A percentile compares a stretch with the other conserved stretches of the same genome.
Evolutionary conservation across 2,329 filamentous ascomycete species (phyloP).

Genomic region (Ceratocystis cubensis): DNA sequence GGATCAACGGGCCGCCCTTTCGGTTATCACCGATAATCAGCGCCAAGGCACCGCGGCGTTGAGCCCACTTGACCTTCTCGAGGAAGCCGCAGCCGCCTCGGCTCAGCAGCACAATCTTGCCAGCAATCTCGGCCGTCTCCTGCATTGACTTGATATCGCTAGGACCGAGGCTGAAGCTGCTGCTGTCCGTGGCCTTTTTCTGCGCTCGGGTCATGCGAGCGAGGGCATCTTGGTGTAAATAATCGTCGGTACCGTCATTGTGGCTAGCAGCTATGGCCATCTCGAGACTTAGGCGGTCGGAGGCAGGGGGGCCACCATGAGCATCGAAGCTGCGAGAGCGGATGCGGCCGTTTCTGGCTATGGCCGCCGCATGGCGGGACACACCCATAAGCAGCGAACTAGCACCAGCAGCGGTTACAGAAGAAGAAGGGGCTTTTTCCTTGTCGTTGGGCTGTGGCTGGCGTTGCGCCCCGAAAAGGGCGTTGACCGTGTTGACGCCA

Average conservation of each 20-base stretch:
- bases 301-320: background rate
- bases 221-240: slow-evolving; percentile 49
- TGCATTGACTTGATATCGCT: slow-evolving; percentile 78
- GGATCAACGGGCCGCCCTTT: slow-evolving; percentile 75
- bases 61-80: slow-evolving; percentile 95
- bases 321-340: background rate
- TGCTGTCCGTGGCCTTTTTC: slow-evolving; percentile 29
- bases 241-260: slow-evolving; percentile 74
- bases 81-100: slow-evolving; percentile 91
- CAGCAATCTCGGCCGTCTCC: slow-evolving; percentile 81
- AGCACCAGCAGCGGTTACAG: background rate
- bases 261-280: background rate
- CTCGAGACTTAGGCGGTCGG: background rate
- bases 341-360: background rate
- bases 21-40: slow-evolving; percentile 91
- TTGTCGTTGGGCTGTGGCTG: slow-evolving; percentile 6
- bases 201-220: slow-evolving; percentile 26
- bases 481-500: slow-evolving; percentile 22
- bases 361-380: background rate
- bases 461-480: background rate
- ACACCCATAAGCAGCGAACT: background rate
- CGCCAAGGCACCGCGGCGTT: slow-evolving; percentile 75
- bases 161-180: slow-evolving; percentile 48
- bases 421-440: background rate
- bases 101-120: slow-evolving; percentile 83